Evolutionary conservation across 768 basidiomycete genomes (phyloP), one percentile per base, ranked within the genome.

Genomic region (Cystobasidium onofrii): DNA sequence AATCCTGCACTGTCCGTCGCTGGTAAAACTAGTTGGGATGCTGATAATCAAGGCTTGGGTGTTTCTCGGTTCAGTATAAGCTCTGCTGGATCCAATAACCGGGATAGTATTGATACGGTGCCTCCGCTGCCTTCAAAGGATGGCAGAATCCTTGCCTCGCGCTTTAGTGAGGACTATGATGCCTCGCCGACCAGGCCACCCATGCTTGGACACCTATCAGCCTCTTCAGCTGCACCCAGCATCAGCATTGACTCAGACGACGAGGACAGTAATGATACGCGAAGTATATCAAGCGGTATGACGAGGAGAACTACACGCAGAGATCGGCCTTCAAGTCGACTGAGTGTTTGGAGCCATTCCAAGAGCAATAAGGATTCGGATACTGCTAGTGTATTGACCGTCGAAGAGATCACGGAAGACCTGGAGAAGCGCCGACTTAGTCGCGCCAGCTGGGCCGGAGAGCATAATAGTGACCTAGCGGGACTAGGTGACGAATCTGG

Each of bases 321-420:
- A 36, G 43, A 44, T 6, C 50, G 69, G 12, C 69, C 69, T 33
- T 75, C 74, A n/a, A 74, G 65, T 33, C 52, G 73, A 25, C 63
- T 75, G 4, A 75, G 74, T 25, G 62, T 75, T 20, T 46, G 62
- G 75, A 75, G 74, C 43, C 70, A 72, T 17, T 52, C 57, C 4
- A 70, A 63, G 36, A 75, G 74, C 36, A 62, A 43, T 15, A 61
- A 41, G 23, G 66, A 71, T 39, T 64, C 64, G 1, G 78, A 79
- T 60, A 67, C 63, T 41, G 79, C 77, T 50, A 76, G 75, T 54
- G 31, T 97, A 78, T 85, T 97, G 81, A 99, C 95, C 0, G 91
- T 99, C 27, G 95, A 99, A 79, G 92, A 99, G 82, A 96, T 99
- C 78, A 97, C 96, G 0, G 93, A 92, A 12, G 90, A 95, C 78